phyloP scores from a whole-genome alignment of 805 yeast genomes.

The Naumovozyma castellii region DNA sequence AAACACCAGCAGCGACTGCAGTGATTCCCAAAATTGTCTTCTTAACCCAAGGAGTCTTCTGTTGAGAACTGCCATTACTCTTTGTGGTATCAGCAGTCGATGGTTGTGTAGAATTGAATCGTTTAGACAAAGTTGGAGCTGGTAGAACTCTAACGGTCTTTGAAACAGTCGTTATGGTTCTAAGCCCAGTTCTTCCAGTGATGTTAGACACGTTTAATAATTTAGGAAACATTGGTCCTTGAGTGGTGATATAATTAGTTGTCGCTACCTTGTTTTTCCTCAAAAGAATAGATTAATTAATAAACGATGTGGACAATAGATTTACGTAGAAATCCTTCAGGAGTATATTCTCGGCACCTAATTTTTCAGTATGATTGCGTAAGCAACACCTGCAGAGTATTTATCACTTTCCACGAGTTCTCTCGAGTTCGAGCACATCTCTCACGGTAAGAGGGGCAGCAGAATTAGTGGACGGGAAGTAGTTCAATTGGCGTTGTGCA shows the following conservation, averaged over 20 bases:
- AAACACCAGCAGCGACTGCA: not conserved
- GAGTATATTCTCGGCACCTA: not conserved
- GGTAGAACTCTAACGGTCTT: not conserved
- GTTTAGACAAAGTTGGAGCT: not conserved
- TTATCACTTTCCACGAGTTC: not conserved
- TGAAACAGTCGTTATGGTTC: not conserved
- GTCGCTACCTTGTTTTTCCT: too few relatives aligned
- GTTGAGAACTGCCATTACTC: not conserved
- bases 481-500: not conserved
- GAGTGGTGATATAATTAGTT: too few relatives aligned
- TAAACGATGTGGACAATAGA: too few relatives aligned
- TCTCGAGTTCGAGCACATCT: slow-evolving; percentile 1
- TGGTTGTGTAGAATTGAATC: not conserved
- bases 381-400: not conserved
- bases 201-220: not conserved
- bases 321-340: not conserved
- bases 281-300: too few relatives aligned
- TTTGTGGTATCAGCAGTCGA: not conserved
- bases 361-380: not conserved
- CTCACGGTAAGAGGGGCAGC: not conserved
- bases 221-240: not conserved
- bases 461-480: not conserved
- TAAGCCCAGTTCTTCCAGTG: not conserved
- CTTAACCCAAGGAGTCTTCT: not conserved
- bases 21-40: not conserved